Evolutionary conservation across 805 yeast genomes (phyloP), one percentile per base, ranked within the genome.

Genomic region (Lachancea lanzarotensis): DNA sequence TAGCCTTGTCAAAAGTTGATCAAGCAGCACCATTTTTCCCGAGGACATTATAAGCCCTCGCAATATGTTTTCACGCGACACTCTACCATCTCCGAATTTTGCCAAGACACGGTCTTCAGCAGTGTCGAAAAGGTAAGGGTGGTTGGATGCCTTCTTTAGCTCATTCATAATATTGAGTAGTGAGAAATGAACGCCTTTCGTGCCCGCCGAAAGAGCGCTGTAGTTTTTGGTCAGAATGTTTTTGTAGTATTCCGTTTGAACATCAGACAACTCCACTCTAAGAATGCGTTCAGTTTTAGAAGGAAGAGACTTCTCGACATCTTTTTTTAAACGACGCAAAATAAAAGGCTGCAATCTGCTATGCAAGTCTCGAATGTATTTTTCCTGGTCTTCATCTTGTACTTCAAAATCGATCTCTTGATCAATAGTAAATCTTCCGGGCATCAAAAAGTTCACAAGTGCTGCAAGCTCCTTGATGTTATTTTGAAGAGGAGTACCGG

Each of bases 401-500:
- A 84, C 76, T 56, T 89, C 96, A 62, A 91, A 89, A 68, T 91
- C 96, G 65, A 93, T 91, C 62, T 91, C 98, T 65, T 86, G 95
- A 51, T 90, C 96, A 53, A 93, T 91, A 44, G 74, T 72, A 53
- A 91, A 82, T 56, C 81, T 82, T 0, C 98, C 98, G 0, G 98
- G 98, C 96, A 89, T 90, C 59, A 93, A 73, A 65, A 93, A 93
- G 62, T 93, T 86, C 38, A 95, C 89, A 51, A 93, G 73, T 0
- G 99, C 98, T 2, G 96, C 96, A 54, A 93, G 73, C 67, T 93
- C 99, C 58, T 88, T 87, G 55, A 93, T 82, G 62, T 93, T 93
- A 60, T 93, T 93, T 64, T 93, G 99, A 52, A 93, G 73, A 7
- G 99, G 99, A 1, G 99, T 93, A 70, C 99, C 99, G 3, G 99